phyloP scores from a whole-genome alignment of 495 filamentous ascomycete species.

The Thozetella sp. region DNA sequence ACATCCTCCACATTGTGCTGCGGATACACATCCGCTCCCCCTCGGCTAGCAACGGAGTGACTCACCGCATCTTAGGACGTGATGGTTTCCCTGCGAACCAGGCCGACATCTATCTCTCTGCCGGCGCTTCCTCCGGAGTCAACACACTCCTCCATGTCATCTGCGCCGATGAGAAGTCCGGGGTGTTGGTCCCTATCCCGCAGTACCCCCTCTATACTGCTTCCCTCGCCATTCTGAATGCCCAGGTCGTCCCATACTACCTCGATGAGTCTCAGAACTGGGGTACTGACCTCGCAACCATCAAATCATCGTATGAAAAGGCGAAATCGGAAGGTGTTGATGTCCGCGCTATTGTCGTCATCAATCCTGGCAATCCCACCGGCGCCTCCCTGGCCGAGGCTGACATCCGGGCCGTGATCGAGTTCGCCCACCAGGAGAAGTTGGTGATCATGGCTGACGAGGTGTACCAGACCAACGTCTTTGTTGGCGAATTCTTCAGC shows the following conservation, averaged over 20 bases:
- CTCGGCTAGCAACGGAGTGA: constrained; percentile 3
- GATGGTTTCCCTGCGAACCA: constrained; percentile 85
- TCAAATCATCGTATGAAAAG: constrained; percentile 67
- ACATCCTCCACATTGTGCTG: not conserved
- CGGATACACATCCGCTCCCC: not conserved
- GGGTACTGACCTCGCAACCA: constrained; percentile 82
- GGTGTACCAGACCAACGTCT: constrained; percentile 99
- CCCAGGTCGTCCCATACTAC: constrained; percentile 87
- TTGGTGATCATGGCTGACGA: constrained; percentile 93
- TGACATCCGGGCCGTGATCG: constrained; percentile 79
- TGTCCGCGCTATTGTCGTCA: constrained; percentile 89
- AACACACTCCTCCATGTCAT: constrained; percentile 90
- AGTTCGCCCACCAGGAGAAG: constrained; percentile 82
- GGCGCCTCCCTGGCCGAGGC: constrained; percentile 78
- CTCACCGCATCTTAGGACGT: constrained; percentile 52
- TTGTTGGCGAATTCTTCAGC: constrained; percentile 86
- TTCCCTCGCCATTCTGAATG: constrained; percentile 83
- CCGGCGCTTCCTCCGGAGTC: constrained; percentile 91
- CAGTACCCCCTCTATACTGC: constrained; percentile 99
- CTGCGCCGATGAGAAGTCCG: constrained; percentile 75
- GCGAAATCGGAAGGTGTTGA: constrained; percentile 78
- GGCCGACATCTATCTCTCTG: constrained; percentile 80
- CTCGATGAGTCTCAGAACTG: constrained; percentile 84
- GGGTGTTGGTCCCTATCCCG: constrained; percentile 91
- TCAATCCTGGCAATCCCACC: constrained; percentile 98